A percentile compares a stretch with the other conserved stretches of the same genome.
Conservation (phyloP, 2,329 filamentous ascomycete species). For the Lasiodiplodia citricola region DNA sequence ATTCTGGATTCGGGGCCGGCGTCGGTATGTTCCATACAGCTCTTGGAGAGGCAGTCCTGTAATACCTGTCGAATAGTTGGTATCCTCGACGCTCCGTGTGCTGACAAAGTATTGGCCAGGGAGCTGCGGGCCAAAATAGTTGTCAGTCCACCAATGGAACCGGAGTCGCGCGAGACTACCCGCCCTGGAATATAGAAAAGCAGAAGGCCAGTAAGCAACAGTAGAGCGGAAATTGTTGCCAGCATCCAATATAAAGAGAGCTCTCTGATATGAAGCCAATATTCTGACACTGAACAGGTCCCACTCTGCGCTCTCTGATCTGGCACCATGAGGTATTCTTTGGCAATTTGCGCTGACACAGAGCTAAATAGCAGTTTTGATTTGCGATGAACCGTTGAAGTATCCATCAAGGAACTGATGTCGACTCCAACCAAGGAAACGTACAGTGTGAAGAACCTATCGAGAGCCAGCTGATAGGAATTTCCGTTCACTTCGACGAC, state of each 20-base stretch:
- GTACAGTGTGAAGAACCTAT: too few species aligned
- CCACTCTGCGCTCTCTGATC: background rate
- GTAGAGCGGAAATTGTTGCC: background rate
- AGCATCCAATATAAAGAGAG: background rate
- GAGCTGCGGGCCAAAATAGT: background rate
- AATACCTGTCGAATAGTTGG: too few species aligned
- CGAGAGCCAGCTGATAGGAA: too few species aligned
- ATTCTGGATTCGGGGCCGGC: background rate
- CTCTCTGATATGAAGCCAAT: background rate
- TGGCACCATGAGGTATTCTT: background rate
- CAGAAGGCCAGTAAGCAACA: background rate
- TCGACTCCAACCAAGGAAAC: too few species aligned
- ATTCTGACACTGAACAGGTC: background rate
- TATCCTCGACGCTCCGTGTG: too few species aligned
- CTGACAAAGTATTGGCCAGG: background rate
- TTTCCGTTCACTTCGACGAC: too few species aligned
- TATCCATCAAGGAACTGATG: too few species aligned
- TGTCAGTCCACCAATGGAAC: background rate
- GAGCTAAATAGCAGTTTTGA: too few species aligned
- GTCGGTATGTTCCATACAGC: too few species aligned
- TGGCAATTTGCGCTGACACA: background rate
- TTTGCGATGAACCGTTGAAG: too few species aligned
- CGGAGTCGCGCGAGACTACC: background rate
- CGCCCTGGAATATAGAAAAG: background rate
- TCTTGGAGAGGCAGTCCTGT: too few species aligned